Base-by-base conservation (phyloP, 148 eudicot genomes). In the Rhododendron ovatum region DNA sequence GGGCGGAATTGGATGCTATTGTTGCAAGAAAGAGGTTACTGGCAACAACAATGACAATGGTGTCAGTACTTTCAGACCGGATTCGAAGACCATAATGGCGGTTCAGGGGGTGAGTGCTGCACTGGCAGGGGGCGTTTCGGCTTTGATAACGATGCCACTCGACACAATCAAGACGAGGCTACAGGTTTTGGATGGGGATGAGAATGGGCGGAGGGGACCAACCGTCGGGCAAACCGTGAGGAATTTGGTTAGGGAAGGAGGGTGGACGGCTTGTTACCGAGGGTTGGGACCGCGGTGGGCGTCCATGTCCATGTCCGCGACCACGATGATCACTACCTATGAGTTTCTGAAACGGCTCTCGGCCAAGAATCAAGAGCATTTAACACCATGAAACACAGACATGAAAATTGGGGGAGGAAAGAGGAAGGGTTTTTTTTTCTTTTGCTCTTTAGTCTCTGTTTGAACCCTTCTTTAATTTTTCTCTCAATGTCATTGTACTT, bases 201-300 rank as follows among this genome's bases (percentile, higher is more conserved):
- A 91, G 85, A 91, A 91, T 82, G 90, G 90, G 26, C 74, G 93
- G 30, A 88, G 93, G 15, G 92, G 92, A 8, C 96, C 94, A 0
- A 90, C 90, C 0, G 75, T 94, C 6, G 89, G 81, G 15, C 94
- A 93, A 75, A 93, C 94, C 0, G 83, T 93, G 8, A 59, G 96
- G 88, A 91, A 90, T 86, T 84, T 94, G 86, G 91, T 94, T 13
- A 86, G 91, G 78, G 96, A 92, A 88, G 96, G 96, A 12, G 96
- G 96, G 33, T 94, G 96, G 96, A 84, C 88, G 24, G 96, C 96
- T 61, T 94, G 96, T 82, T 94, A 91, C 26, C 83, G 96, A 43
- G 96, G 96, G 20, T 84, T 94, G 73, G 93, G 96, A 30, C 96
- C 96, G 18, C 86, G 96, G n/a, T 94, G 96, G 90, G 94, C 92